A percentile compares a stretch with the other conserved stretches of the same genome.
phyloP scores from a whole-genome alignment of 345 rosid species.

The Isatis tinctoria region DNA sequence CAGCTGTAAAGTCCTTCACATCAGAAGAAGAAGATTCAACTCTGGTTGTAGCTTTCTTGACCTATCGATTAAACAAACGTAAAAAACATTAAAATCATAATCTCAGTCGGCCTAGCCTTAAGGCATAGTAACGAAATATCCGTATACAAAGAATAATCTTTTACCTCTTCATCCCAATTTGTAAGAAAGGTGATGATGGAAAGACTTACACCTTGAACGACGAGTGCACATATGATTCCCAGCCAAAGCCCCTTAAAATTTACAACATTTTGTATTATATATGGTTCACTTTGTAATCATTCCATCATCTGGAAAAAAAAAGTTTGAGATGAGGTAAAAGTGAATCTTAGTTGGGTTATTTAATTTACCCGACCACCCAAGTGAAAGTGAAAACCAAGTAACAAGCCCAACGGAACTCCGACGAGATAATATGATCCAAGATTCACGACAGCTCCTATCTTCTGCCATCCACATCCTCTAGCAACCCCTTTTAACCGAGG shows the following conservation, averaged over 20 bases:
- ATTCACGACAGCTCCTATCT: constrained; percentile 41
- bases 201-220: constrained; percentile 37
- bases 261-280: neutral
- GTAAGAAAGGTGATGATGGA: constrained; percentile 24
- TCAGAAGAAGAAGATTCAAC: constrained; percentile 14
- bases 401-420: constrained; percentile 41
- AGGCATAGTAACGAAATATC: neutral
- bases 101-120: neutral
- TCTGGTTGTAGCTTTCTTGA: constrained; percentile 36
- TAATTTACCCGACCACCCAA: constrained; percentile 36
- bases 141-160: neutral
- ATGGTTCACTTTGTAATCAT: neutral
- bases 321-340: neutral
- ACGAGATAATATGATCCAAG: constrained; percentile 45
- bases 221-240: constrained; percentile 47
- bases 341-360: neutral
- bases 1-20: neutral
- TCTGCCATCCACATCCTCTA: constrained; percentile 60
- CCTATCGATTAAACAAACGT: constrained; percentile 16
- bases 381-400: constrained; percentile 40
- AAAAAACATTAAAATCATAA: neutral
- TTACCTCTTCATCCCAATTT: constrained; percentile 43
- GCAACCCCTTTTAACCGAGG: constrained; percentile 35
- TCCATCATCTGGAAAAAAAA: neutral
- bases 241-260: constrained; percentile 47